Conservation (phyloP, 148 eudicot genomes). For the Silene conica region DNA sequence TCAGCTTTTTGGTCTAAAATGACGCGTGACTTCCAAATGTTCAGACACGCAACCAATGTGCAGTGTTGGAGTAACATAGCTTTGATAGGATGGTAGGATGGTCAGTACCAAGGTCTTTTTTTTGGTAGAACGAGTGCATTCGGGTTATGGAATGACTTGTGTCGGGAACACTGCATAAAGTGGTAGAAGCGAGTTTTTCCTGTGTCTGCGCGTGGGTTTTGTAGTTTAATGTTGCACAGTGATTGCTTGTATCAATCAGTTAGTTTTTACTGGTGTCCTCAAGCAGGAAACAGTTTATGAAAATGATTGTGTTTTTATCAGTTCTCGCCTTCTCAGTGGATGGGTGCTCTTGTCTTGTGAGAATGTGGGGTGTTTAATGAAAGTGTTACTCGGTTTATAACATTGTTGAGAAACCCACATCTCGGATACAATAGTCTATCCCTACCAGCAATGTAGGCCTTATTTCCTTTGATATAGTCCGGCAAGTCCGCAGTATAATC, state of each 20-base stretch:
- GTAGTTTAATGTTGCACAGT: neutral
- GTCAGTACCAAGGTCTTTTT: too few species aligned
- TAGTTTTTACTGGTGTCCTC: neutral
- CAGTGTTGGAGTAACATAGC: too few species aligned
- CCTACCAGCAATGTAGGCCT: too few species aligned
- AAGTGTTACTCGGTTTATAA: neutral
- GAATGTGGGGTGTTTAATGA: neutral
- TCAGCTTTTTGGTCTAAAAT: too few species aligned
- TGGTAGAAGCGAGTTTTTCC: neutral
- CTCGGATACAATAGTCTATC: neutral
- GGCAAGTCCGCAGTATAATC: too few species aligned
- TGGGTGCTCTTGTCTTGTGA: too few species aligned
- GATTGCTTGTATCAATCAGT: neutral
- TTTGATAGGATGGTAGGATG: neutral
- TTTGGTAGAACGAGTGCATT: constrained; percentile 7
- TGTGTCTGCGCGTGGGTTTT: neutral
- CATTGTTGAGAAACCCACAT: neutral
- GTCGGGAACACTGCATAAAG: neutral
- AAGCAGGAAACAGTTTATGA: neutral
- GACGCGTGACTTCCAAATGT: too few species aligned
- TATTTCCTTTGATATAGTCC: too few species aligned
- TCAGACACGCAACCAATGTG: too few species aligned
- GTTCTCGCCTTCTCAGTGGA: neutral
- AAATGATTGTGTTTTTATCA: neutral
- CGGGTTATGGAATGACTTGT: neutral